A percentile compares a stretch with the other conserved stretches of the same genome.
Conservation (phyloP, 78 protist genomes). For the Dictyostelium purpureum region DNA sequence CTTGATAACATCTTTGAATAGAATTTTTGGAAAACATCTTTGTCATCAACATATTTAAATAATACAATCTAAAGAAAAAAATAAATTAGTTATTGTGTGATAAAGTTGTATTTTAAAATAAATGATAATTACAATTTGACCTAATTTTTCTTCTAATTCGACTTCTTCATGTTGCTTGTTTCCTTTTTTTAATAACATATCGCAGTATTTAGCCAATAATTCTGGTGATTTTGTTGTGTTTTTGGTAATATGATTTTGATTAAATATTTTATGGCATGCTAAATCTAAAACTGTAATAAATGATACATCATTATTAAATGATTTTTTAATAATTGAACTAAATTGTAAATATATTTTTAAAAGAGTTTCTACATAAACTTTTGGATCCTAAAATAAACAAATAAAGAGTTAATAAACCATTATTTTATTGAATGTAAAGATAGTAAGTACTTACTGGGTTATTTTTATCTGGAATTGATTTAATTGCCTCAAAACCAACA, state of each 20-base stretch:
- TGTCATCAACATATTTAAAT: constrained; percentile 89
- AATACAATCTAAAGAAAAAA: constrained; percentile 62
- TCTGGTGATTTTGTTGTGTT: constrained; percentile 82
- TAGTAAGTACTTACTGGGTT: constrained; percentile 16
- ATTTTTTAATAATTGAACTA: constrained; percentile 41
- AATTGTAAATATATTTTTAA: constrained; percentile 79
- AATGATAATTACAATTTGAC: constrained; percentile 52
- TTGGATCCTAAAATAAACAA: constrained; percentile 43
- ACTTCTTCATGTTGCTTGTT: constrained; percentile 64
- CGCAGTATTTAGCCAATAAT: constrained; percentile 88
- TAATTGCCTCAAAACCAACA: constrained; percentile 57
- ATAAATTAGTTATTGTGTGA: not conserved
- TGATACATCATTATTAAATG: constrained; percentile 79
- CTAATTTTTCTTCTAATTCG: constrained; percentile 84
- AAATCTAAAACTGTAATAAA: constrained; percentile 86
- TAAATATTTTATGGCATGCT: constrained; percentile 84
- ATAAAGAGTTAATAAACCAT: not conserved
- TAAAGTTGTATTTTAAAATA: too few relatives aligned
- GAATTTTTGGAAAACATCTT: constrained; percentile 90
- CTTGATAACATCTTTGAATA: constrained; percentile 82
- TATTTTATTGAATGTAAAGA: not conserved
- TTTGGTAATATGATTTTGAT: constrained; percentile 58
- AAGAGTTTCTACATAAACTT: constrained; percentile 81
- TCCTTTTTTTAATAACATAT: constrained; percentile 77
- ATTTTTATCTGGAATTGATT: constrained; percentile 51